Evolutionary conservation across 169 alveolate genomes (phyloP), one percentile per base, ranked within the genome.

Genomic region (Babesia ovata): DNA sequence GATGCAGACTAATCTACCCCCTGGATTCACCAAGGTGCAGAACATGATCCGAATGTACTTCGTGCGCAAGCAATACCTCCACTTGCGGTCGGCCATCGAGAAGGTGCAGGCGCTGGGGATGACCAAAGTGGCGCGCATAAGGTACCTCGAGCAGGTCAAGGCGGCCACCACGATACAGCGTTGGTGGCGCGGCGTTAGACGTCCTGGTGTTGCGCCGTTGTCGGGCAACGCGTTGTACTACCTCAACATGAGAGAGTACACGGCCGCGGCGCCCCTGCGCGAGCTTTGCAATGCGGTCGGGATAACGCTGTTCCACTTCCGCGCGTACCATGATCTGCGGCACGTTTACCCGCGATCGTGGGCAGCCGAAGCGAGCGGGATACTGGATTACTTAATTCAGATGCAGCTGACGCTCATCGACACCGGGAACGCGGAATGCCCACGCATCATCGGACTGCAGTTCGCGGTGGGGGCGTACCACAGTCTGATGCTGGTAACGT

Each of bases 11-110:
- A 84, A 90, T 29, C 46, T 72, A 52, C 84, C 91, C 3, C 75
- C 81, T 4, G 88, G 92, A 14, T 77, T 90, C 42, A 62, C 75
- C n/a, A 85, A 81, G 70, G 90, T 85, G 26, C 94, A 90, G 69
- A 90, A 91, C 70, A 63, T 90, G 71, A 58, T 86, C 60, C 65
- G 93, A 49, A 90, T 90, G 94, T 79, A 69, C 54, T 71, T 82
- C 57, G 74, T 90, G 57, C 70, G 88, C 29, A 78, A 70, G 63
- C 94, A 90, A 60, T 90, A 76, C 70, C 36, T 81, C 19, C 57
- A 63, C 67, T 65, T 90, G 26, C 70, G 84, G 26, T 22, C 65
- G 42, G 81, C 86, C 13, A 66, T 84, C 29, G 67, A 77, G 65
- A 62, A 62, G 59, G 86, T 84, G 21, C 92, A 89, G 39, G 92